These are phyloP conservation scores for Laguncularia racemosa DNA, from an alignment of 345 rosid genomes.

Conservation along the genomic window DNA sequence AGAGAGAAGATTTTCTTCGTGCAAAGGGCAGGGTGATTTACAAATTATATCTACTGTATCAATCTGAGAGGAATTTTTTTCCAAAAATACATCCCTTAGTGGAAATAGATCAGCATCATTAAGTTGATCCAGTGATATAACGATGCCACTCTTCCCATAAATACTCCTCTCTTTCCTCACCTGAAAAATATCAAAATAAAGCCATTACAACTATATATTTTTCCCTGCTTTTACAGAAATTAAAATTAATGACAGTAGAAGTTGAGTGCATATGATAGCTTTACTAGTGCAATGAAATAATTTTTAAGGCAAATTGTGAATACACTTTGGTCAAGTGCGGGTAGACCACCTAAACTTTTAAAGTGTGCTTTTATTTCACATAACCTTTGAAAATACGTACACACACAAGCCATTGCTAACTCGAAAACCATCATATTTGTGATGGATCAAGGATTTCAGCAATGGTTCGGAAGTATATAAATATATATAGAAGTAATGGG, in stretches of 20 bases:
- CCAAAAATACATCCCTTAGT: conserved; percentile 25
- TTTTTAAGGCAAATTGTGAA: too few species aligned
- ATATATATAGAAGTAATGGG: too few species aligned
- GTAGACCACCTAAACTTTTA: too few species aligned
- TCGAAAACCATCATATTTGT: not conserved
- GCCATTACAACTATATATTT: not conserved
- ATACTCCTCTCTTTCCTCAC: conserved; percentile 21
- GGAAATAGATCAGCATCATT: conserved; percentile 28
- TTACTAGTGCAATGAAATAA: too few species aligned
- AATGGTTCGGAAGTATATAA: too few species aligned
- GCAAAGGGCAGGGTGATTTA: conserved; percentile 20
- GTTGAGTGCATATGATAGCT: too few species aligned
- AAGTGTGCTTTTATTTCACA: too few species aligned
- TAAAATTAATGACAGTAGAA: not conserved
- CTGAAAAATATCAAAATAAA: conserved; percentile 20
- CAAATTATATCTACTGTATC: conserved; percentile 29
- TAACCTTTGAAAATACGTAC: too few species aligned
- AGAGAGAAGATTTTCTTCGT: conserved; percentile 22
- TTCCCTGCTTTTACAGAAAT: not conserved
- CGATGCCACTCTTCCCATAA: conserved; percentile 20
- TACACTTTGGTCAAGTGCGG: too few species aligned
- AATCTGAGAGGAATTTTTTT: conserved; percentile 18
- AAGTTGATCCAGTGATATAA: conserved; percentile 27
- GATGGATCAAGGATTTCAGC: too few species aligned
- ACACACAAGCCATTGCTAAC: too few species aligned